Base-by-base conservation (phyloP, 805 yeast species). In the Candida tammaniensis region DNA sequence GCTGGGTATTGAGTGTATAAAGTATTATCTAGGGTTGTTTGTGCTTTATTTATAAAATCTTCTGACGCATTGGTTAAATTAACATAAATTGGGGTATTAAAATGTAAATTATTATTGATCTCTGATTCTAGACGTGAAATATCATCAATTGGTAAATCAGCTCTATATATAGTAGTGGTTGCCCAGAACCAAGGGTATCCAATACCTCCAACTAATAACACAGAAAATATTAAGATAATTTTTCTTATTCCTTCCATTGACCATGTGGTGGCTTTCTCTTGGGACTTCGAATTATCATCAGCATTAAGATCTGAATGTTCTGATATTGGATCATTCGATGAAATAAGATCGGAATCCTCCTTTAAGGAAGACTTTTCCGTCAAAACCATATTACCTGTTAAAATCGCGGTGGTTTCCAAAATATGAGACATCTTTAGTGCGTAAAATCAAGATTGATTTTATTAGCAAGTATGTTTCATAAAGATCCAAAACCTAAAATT, bases 101-200 rank as follows among this genome's bases (percentile, higher is more conserved):
- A 52, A 13, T 48, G 33, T 20, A 64, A 13, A 43, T 38, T 51
- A 34, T 30, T 42, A 16, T 35, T 60, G 53, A 45, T 57, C 47
- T 13, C 42, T 38, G 44, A 61, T 51, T 30, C 81, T 66, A 29
- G 4, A 6, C 33, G 30, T 20, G 33, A 36, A 14, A 40, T 24
- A 27, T 61, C 60, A 1, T 55, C 59, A 9, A 62, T 48, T 11
- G 86, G 86, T 24, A 84, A 61, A 24, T 69, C 68, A 2, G 86
- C 84, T 35, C 88, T 61, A 47, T 78, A 70, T 13, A 81, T 74
- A 3, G 76, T 58, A 4, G 91, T 80, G 13, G 91, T 80, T 17
- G 47, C 39, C 22, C 60, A 47, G 78, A 83, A 82, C 35, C 79
- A 51, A 4, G 89, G 88, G 5, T 70, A 47, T 2, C 84, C 87